Percentiles rank a stretch among this genome's conserved stretches.
Evolutionary conservation across 164 flowering plant genomes (phyloP).

Genomic region (Vitis amurensis): DNA sequence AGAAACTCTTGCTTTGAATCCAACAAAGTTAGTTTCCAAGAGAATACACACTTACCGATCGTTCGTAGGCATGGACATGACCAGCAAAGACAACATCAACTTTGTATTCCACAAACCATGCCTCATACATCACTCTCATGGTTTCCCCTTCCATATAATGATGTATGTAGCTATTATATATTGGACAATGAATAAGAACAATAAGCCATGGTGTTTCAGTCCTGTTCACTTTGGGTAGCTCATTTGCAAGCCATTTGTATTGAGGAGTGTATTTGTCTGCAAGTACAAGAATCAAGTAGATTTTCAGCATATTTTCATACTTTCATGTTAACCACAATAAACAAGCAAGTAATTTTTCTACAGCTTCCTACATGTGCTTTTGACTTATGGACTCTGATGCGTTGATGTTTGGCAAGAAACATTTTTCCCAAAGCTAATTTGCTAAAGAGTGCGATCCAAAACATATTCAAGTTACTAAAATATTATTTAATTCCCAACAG

Average conservation of each 20-base stretch:
- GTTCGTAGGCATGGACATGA: slow-evolving; percentile 89
- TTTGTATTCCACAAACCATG: slow-evolving; percentile 72
- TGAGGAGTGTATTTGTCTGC: slow-evolving; percentile 76
- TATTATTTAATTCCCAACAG: too few species aligned
- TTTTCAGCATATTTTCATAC: too few species aligned
- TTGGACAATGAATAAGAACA: slow-evolving; percentile 71
- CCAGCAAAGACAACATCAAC: slow-evolving; percentile 88
- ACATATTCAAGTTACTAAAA: too few species aligned
- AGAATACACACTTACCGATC: slow-evolving; percentile 59
- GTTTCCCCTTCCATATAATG: slow-evolving; percentile 91
- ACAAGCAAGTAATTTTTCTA: too few species aligned
- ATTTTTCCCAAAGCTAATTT: too few species aligned
- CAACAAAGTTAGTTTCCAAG: too few species aligned
- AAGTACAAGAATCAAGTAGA: background rate
- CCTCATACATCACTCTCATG: slow-evolving; percentile 74
- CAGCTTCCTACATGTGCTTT: too few species aligned
- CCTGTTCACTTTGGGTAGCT: slow-evolving; percentile 72
- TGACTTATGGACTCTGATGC: too few species aligned
- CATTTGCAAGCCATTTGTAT: slow-evolving; percentile 58
- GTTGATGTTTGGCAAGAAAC: too few species aligned
- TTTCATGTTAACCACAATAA: too few species aligned
- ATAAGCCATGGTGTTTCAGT: slow-evolving; percentile 89
- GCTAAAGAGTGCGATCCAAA: too few species aligned
- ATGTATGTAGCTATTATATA: slow-evolving; percentile 64
- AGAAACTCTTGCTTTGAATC: too few species aligned